phyloP scores from a whole-genome alignment of 2,329 filamentous ascomycete genomes.

The Tolypocladium paradoxum region DNA sequence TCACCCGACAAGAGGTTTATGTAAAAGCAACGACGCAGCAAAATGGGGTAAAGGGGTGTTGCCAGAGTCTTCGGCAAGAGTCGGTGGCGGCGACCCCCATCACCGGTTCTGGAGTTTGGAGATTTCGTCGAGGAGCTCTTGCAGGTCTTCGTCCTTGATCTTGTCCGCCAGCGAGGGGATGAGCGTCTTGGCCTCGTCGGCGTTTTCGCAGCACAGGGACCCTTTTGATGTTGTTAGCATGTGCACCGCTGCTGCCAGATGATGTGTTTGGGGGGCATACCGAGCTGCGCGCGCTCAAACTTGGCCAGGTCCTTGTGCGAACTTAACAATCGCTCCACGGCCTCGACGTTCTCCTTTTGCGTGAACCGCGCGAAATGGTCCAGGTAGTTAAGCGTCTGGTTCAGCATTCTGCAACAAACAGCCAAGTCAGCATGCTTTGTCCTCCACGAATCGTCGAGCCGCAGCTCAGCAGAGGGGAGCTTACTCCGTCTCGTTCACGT shows the following conservation, averaged over 20 bases:
- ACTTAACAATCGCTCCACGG: slow-evolving; percentile 79
- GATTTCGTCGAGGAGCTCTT: slow-evolving; percentile 83
- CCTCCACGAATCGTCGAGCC: not conserved
- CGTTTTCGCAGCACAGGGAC: slow-evolving; percentile 81
- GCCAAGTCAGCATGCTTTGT: not conserved
- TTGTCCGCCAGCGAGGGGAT: slow-evolving; percentile 86
- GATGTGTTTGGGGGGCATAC: slow-evolving; percentile 34
- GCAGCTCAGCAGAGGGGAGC: slow-evolving; percentile 17
- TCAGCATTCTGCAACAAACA: slow-evolving; percentile 50
- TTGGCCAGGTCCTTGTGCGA: slow-evolving; percentile 71
- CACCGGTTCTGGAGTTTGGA: slow-evolving; percentile 55
- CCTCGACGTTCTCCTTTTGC: slow-evolving; percentile 85
- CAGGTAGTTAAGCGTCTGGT: slow-evolving; percentile 84
- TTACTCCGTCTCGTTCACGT: slow-evolving; percentile 75
- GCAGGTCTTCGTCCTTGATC: slow-evolving; percentile 78
- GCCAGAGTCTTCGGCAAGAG: not conserved
- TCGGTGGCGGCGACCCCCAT: not conserved
- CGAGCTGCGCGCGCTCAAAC: slow-evolving; percentile 89
- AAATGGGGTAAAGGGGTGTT: not conserved
- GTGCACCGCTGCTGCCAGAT: not conserved
- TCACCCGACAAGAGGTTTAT: not conserved
- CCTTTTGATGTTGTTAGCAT: slow-evolving; percentile 36
- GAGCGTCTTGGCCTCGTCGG: slow-evolving; percentile 92
- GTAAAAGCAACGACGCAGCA: not conserved
- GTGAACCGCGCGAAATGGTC: slow-evolving; percentile 95